Evolutionary conservation across 2,329 filamentous ascomycete genomes (phyloP).

Genomic region (Sporothrix luriei): DNA sequence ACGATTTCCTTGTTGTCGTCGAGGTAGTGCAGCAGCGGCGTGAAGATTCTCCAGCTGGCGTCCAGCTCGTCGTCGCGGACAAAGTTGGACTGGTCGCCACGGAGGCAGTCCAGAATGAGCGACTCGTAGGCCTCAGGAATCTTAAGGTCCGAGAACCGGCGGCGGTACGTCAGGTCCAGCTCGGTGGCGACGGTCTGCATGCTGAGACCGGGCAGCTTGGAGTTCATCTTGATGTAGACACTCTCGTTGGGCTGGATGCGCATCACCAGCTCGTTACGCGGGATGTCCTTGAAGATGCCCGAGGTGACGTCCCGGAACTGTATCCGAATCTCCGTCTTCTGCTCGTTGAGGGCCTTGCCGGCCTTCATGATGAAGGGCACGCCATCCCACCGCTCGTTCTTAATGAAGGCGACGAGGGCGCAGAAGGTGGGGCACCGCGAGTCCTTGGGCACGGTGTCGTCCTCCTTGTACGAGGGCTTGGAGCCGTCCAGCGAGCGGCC

Average conservation of each 20-base stretch:
- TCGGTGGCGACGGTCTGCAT: constrained; percentile 99
- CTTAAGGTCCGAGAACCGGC: constrained; percentile 98
- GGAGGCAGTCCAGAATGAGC: constrained; percentile 92
- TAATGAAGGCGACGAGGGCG: constrained; percentile 95
- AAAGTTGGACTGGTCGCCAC: constrained; percentile 99
- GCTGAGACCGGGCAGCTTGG: constrained; percentile 94
- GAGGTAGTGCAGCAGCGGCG: constrained; percentile 93
- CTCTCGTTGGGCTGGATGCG: constrained; percentile 99
- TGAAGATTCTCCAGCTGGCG: constrained; percentile 98
- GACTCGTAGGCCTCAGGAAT: constrained; percentile 99
- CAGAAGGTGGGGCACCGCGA: constrained; percentile 98
- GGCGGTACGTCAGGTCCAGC: constrained; percentile 95
- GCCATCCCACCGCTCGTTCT: constrained; percentile 99
- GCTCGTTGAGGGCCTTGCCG: constrained; percentile 97
- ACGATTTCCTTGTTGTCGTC: constrained; percentile 99
- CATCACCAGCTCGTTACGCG: constrained; percentile 98
- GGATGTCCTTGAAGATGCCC: constrained; percentile 99
- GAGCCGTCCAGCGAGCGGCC: constrained; percentile 92
- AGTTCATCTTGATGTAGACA: constrained; percentile 99
- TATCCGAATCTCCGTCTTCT: constrained; percentile 98
- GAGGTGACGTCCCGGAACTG: constrained; percentile 99
- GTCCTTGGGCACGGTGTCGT: constrained; percentile 96
- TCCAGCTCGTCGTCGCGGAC: constrained; percentile 96
- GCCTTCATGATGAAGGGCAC: constrained; percentile 99
- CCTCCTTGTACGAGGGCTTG: constrained; percentile 98